Conservation (phyloP, 108 stramenopile species). For the Schizochytrium sp. region DNA sequence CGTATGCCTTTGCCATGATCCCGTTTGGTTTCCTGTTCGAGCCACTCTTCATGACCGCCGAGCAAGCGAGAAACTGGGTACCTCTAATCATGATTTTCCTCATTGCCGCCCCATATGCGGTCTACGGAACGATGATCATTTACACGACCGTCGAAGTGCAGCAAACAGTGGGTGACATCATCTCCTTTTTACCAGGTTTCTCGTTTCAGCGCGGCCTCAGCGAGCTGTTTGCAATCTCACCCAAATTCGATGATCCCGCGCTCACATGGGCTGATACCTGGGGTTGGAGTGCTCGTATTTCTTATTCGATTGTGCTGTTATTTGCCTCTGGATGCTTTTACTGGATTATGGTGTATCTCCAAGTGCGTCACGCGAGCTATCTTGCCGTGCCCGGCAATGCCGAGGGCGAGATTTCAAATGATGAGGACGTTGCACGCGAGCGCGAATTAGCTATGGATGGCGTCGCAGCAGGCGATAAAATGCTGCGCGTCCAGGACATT, state of each 20-base stretch:
- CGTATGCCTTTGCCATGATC: slow-evolving; percentile 34
- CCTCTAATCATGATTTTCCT: slow-evolving; percentile 32
- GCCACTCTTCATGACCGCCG: slow-evolving; percentile 31
- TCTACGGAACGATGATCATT: slow-evolving; percentile 24
- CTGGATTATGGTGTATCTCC: slow-evolving; percentile 34
- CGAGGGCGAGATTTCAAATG: slow-evolving; percentile 10
- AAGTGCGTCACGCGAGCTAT: slow-evolving; percentile 19
- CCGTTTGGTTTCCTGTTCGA: slow-evolving; percentile 43
- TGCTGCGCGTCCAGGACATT: slow-evolving; percentile 22
- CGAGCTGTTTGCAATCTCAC: slow-evolving; percentile 27
- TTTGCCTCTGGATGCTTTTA: slow-evolving; percentile 25
- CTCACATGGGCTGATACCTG: slow-evolving; percentile 37
- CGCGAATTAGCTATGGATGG: slow-evolving; percentile 28
- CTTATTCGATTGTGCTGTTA: slow-evolving; percentile 34
- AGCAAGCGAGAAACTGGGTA: slow-evolving; percentile 38
- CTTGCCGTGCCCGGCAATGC: neutral
- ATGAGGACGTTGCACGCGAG: slow-evolving; percentile 24
- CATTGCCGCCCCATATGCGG: slow-evolving; percentile 26
- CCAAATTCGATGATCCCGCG: slow-evolving; percentile 21
- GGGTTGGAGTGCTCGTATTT: slow-evolving; percentile 38
- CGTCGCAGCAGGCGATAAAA: slow-evolving; percentile 25
- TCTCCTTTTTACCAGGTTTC: slow-evolving; percentile 32
- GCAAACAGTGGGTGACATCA: slow-evolving; percentile 36
- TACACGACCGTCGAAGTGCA: neutral
- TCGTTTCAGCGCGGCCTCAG: slow-evolving; percentile 46